These are phyloP conservation scores for Heterobasidion occidentale DNA, from an alignment of 1,284 basidiomycete genomes.

Conservation along the genomic window DNA sequence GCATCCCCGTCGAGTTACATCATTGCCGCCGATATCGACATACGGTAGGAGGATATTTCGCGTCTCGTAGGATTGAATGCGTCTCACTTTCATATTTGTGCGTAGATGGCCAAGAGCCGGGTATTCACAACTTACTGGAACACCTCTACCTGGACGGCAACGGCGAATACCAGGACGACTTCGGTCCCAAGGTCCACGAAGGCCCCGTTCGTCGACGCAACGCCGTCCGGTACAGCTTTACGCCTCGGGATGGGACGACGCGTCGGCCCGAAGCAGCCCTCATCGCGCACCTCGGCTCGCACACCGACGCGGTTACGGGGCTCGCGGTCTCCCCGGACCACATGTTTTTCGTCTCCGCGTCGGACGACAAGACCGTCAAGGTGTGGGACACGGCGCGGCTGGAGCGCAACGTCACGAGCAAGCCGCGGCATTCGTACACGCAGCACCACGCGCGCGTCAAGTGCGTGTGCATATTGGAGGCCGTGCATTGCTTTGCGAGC, in stretches of 20 bases:
- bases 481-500: constrained; percentile 83
- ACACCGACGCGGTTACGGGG: constrained; percentile 72
- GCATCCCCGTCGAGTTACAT: constrained; percentile 36
- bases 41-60: constrained; percentile 49
- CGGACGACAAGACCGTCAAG: constrained; percentile 80
- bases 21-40: constrained; percentile 53
- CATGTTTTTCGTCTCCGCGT: constrained; percentile 87
- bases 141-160: constrained; percentile 84
- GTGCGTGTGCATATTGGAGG: constrained; percentile 75
- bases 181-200: constrained; percentile 80
- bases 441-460: constrained; percentile 80
- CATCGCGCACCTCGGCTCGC: constrained; percentile 82
- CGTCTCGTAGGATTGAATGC: not conserved
- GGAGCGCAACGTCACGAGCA: constrained; percentile 75
- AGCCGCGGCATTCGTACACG: constrained; percentile 68
- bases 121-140: constrained; percentile 80
- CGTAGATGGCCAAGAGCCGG: constrained; percentile 79
- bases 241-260: constrained; percentile 45
- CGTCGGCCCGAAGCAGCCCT: constrained; percentile 68
- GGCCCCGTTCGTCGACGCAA: constrained; percentile 72
- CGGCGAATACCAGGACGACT: constrained; percentile 79
- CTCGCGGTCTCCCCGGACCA: constrained; percentile 91
- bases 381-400: constrained; percentile 78
- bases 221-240: constrained; percentile 54
- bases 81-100: constrained; percentile 3